Evolutionary conservation across 306 rosid species (phyloP).

Genomic region (Cicer yamashitae): DNA sequence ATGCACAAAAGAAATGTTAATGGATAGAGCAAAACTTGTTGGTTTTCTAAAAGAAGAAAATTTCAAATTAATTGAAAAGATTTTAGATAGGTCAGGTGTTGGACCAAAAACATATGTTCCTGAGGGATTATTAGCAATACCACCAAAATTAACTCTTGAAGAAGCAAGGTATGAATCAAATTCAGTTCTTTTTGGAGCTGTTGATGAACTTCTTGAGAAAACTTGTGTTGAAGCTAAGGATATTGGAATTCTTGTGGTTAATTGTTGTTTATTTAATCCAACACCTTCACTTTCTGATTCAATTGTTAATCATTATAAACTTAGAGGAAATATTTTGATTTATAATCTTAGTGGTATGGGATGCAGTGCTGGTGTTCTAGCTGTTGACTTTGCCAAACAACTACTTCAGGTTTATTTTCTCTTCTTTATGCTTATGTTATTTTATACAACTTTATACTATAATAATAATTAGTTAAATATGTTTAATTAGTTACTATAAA

Average conservation of each 20-base stretch:
- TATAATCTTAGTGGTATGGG: slow-evolving; percentile 58
- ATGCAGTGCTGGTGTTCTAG: slow-evolving; percentile 55
- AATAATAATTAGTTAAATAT: neutral
- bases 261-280: slow-evolving; percentile 48
- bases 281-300: slow-evolving; percentile 40
- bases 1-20: slow-evolving; percentile 37
- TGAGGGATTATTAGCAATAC: slow-evolving; percentile 14
- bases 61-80: slow-evolving; percentile 14
- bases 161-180: slow-evolving; percentile 45
- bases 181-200: slow-evolving; percentile 42
- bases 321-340: slow-evolving; percentile 43
- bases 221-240: slow-evolving; percentile 46
- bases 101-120: slow-evolving; percentile 50
- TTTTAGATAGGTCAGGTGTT: slow-evolving; percentile 47
- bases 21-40: slow-evolving; percentile 26
- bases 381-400: slow-evolving; percentile 49
- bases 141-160: slow-evolving; percentile 12
- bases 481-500: too few relatives aligned
- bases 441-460: neutral
- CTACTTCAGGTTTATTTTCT: slow-evolving; percentile 39
- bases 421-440: neutral
- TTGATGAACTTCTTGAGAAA: slow-evolving; percentile 47
- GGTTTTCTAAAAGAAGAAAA: slow-evolving; percentile 39
- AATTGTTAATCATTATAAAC: slow-evolving; percentile 49
- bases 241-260: slow-evolving; percentile 50